Conservation (phyloP, 805 yeast genomes). For the Cyberlindnera lachancei region DNA sequence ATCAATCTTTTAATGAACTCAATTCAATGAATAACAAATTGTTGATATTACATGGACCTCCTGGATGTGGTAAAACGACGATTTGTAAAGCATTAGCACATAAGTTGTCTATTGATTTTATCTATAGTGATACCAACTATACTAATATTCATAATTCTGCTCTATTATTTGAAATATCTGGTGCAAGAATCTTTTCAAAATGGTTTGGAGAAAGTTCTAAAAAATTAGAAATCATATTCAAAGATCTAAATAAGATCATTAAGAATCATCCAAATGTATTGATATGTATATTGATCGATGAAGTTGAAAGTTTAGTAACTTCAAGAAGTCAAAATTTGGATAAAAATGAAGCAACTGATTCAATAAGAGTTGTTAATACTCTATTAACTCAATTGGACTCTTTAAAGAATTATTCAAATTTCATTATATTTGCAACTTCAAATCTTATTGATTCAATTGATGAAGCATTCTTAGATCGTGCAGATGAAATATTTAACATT, state of each 20-base stretch:
- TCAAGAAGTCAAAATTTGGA: conserved; percentile 28
- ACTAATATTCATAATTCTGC: conserved; percentile 24
- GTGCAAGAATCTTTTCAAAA: conserved; percentile 36
- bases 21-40: conserved; percentile 10
- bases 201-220: conserved; percentile 42
- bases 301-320: conserved; percentile 37
- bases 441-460: conserved; percentile 33
- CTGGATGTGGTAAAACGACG: conserved; percentile 42
- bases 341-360: conserved; percentile 35
- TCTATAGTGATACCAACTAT: no score
- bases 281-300: conserved; percentile 36
- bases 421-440: conserved; percentile 34
- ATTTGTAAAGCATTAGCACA: conserved; percentile 34
- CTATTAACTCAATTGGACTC: conserved; percentile 35
- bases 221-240: conserved; percentile 30
- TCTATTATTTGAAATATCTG: conserved; percentile 33
- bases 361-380: conserved; percentile 37
- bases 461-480: conserved; percentile 37
- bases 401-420: conserved; percentile 28
- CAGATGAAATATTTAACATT: conserved; percentile 31
- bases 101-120: conserved; percentile 31
- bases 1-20: not conserved
- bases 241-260: conserved; percentile 24
- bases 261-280: conserved; percentile 12
- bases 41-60: conserved; percentile 34